Conservation (phyloP, 2,329 filamentous ascomycete species). For the Phaeomoniella chlamydospora region DNA sequence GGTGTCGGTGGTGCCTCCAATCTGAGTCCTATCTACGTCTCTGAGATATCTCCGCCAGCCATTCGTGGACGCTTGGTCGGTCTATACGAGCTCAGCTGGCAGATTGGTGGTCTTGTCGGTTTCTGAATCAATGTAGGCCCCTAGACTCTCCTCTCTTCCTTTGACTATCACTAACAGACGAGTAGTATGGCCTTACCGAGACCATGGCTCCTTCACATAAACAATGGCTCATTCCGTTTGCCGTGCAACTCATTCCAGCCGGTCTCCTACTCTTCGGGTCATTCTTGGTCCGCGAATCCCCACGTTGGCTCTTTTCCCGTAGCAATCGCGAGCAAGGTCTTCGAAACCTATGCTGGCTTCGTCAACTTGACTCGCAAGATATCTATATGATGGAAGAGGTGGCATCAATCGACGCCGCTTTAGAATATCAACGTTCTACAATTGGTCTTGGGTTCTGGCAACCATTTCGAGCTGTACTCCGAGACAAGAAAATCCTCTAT, state of each 20-base stretch:
- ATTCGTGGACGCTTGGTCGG: constrained; percentile 46
- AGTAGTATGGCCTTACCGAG: constrained; percentile 37
- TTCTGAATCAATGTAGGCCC: constrained; percentile 23
- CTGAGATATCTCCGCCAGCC: constrained; percentile 41
- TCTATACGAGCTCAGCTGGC: constrained; percentile 31
- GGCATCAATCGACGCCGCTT: constrained; percentile 52
- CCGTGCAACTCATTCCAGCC: constrained; percentile 23
- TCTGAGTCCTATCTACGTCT: constrained; percentile 46
- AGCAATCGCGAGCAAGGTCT: constrained; percentile 54
- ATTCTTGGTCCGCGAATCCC: constrained; percentile 49
- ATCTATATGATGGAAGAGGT: constrained; percentile 63
- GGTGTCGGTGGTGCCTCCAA: constrained; percentile 42
- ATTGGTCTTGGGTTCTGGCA: constrained; percentile 64
- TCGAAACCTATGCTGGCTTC: constrained; percentile 32
- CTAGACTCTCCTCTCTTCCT: constrained; percentile 6
- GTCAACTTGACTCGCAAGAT: constrained; percentile 23
- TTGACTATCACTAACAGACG: constrained; percentile 6
- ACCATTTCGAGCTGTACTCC: constrained; percentile 45
- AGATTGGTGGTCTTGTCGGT: constrained; percentile 18
- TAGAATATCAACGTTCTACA: constrained; percentile 47
- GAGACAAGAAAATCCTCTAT: constrained; percentile 46
- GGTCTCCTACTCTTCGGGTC: constrained; percentile 36
- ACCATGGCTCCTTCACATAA: constrained; percentile 17
- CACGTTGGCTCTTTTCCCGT: constrained; percentile 55
- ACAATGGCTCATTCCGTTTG: constrained; percentile 28